A percentile compares a stretch with the other conserved stretches of the same genome.
Evolutionary conservation across 2,329 filamentous ascomycete genomes (phyloP).

Genomic region (Malbranchea zuffiana): DNA sequence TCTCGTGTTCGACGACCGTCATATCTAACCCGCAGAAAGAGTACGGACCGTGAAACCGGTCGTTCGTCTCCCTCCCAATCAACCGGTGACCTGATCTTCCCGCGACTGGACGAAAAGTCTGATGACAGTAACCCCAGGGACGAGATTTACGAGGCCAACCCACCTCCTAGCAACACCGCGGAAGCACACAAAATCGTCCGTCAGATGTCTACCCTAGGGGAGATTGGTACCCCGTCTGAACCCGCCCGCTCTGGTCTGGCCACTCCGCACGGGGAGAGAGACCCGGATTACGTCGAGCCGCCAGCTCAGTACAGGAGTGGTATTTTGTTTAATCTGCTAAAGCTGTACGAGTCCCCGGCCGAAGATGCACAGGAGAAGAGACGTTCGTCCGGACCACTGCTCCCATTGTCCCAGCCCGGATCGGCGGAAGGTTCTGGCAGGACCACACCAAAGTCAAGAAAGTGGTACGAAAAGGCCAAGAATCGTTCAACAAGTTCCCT

Average conservation of each 20-base stretch:
- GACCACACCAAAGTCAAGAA: constrained; percentile 12
- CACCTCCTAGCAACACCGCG: too few species aligned
- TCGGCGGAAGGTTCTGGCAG: not conserved
- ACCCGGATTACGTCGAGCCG: constrained; percentile 47
- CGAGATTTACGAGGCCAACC: too few species aligned
- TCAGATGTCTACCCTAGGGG: too few species aligned
- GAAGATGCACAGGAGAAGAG: constrained; percentile 23
- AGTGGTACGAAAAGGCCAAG: constrained; percentile 33
- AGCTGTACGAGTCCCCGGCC: constrained; percentile 49
- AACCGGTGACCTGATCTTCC: not conserved
- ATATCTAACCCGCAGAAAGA: constrained; percentile 12
- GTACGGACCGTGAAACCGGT: not conserved
- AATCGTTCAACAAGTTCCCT: constrained; percentile 28
- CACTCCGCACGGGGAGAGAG: constrained; percentile 29
- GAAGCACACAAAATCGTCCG: constrained; percentile 5
- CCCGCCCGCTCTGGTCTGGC: constrained; percentile 24
- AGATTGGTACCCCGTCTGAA: too few species aligned
- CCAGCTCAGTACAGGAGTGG: constrained; percentile 62
- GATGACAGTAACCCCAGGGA: too few species aligned
- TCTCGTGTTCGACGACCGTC: constrained; percentile 25
- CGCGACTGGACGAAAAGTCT: not conserved
- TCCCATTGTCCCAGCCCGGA: constrained; percentile 13
- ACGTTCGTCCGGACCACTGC: constrained; percentile 1
- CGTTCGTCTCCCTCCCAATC: not conserved
- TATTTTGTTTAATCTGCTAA: constrained; percentile 60